Conservation (phyloP, 257 asterid species). For the Paraleonurus japonicus region DNA sequence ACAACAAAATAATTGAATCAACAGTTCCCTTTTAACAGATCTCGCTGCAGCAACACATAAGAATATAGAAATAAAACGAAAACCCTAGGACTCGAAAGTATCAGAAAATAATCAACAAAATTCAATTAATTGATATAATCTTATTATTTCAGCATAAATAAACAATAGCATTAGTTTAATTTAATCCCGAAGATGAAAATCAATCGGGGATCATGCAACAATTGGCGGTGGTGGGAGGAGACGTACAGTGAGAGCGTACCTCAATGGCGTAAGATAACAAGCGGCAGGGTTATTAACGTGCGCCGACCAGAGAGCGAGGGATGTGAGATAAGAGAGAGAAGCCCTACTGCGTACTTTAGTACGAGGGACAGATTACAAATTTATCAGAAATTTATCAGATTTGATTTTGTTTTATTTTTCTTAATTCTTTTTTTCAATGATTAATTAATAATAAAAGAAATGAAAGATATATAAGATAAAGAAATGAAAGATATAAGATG, state of each 20-base stretch:
- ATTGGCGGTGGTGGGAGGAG: conserved; percentile 12
- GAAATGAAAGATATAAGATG: background rate
- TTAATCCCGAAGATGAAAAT: conserved; percentile 9
- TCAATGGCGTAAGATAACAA: conserved; percentile 48
- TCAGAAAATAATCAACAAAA: background rate
- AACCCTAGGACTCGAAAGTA: conserved; percentile 34
- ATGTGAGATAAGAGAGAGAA: conserved; percentile 36
- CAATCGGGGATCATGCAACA: conserved; percentile 32
- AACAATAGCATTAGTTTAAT: background rate
- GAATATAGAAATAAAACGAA: background rate
- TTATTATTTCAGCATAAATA: conserved; percentile 7
- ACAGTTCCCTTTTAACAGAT: conserved; percentile 35
- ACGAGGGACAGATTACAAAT: conserved; percentile 37
- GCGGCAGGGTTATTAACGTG: conserved; percentile 47
- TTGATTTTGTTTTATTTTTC: conserved; percentile 7
- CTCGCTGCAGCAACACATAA: conserved; percentile 35
- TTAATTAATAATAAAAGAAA: background rate
- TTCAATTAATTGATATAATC: background rate
- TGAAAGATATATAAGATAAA: background rate
- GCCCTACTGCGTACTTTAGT: conserved; percentile 57
- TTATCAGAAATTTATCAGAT: conserved; percentile 32
- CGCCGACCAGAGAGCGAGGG: conserved; percentile 43
- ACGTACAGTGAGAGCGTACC: conserved; percentile 39
- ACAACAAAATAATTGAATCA: conserved; percentile 24
- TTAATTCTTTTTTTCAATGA: background rate